These are phyloP conservation scores for Daldinia loculata DNA, from an alignment of 495 filamentous ascomycete genomes.

Conservation along the genomic window DNA sequence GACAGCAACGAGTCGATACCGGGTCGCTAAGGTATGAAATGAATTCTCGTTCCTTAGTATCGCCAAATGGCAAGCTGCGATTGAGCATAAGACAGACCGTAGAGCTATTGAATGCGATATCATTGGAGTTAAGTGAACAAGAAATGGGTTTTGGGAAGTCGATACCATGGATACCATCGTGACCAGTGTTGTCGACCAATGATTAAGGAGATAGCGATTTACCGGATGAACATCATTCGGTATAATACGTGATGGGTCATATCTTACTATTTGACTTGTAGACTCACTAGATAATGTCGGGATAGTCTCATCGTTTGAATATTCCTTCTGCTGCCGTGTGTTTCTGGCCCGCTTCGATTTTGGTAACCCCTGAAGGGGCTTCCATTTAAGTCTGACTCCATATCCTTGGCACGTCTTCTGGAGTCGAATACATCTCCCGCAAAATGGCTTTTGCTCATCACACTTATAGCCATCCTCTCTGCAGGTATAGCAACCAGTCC, in stretches of 20 bases:
- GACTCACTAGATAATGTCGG: background rate
- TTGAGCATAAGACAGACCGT: constrained; percentile 40
- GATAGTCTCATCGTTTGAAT: background rate
- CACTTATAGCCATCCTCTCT: constrained; percentile 48
- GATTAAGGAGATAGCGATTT: constrained; percentile 41
- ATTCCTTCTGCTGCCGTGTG: constrained; percentile 17
- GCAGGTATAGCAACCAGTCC: constrained; percentile 46
- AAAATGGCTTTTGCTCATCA: constrained; percentile 45
- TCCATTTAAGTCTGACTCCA: constrained; percentile 44
- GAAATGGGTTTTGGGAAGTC: constrained; percentile 37
- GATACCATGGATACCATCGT: constrained; percentile 41
- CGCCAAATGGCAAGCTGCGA: constrained; percentile 45
- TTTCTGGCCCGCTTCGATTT: constrained; percentile 21
- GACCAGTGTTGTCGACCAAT: constrained; percentile 45
- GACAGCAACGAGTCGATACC: constrained; percentile 34
- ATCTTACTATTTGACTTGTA: background rate
- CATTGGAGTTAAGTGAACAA: constrained; percentile 44
- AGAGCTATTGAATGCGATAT: constrained; percentile 40
- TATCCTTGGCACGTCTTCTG: constrained; percentile 43
- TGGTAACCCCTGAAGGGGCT: constrained; percentile 19
- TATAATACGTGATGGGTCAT: constrained; percentile 22
- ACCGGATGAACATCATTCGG: constrained; percentile 25
- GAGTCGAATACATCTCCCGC: constrained; percentile 42
- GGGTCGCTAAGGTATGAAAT: constrained; percentile 37
- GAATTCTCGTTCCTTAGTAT: constrained; percentile 37